Evolutionary conservation across 1,284 basidiomycete genomes (phyloP), one percentile per base, ranked within the genome.

Genomic region (Apiotrichum porosum): DNA sequence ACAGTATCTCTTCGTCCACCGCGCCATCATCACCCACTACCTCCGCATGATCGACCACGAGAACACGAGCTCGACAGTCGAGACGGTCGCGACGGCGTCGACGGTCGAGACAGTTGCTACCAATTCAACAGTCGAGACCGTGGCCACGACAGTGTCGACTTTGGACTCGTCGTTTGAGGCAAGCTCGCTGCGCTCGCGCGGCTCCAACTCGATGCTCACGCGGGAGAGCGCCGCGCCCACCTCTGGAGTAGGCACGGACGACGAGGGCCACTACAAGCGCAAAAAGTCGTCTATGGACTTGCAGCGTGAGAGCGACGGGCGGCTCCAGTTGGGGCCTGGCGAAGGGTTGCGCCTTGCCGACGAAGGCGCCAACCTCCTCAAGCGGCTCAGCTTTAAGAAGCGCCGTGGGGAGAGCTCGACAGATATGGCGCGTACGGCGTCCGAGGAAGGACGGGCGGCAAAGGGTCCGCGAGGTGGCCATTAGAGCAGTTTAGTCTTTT

Each of bases 1-100:
- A 51, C 89, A 93, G 74, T 93, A 90, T 63, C 82, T 92, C 19
- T 93, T 92, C 67, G 86, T 90, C 23, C 87, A 93, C 65, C 83
- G 84, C 28, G 88, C 85, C 15, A 80, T 93, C 53, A 82, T 92
- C 46, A 84, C 88, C 65, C 85, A 87, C 24, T 82, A 85, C 37
- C 72, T 93, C 64, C 78, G 80, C 75, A 78, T 91, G 42, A 76
- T 86, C 37, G 88, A 91, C 61, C 83, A 88, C 64, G 83, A 67
- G 31, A 23, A 14, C 22, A 22, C 18, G 1, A 35, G 42, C 10
- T 15, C 28, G 8, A 23, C 40, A 8, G 32, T 26, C 23, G 41
- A 36, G 23, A 30, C 32, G 19, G 51, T 30, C 28, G 32, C 35
- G 5, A 28, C 14, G 22, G 6, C 42, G 18, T 13, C 4, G 17